Evolutionary conservation across 2,329 filamentous ascomycete species (phyloP).

Genomic region (Fusarium tupiense): DNA sequence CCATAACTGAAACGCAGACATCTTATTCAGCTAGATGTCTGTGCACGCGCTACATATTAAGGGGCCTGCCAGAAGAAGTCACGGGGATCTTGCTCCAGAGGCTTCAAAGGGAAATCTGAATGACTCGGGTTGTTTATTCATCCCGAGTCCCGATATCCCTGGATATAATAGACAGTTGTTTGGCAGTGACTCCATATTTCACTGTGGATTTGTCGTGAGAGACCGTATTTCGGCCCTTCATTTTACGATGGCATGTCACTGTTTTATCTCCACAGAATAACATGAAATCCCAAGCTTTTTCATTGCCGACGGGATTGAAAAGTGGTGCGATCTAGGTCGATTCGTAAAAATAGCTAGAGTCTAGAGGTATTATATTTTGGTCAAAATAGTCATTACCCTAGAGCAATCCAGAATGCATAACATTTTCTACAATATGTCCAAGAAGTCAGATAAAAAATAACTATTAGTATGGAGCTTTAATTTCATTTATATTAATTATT

Average conservation of each 20-base stretch:
- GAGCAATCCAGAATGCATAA: rapidly evolving
- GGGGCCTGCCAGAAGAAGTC: background rate
- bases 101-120: background rate
- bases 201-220: background rate
- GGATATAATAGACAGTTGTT: background rate
- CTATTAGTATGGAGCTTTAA: too few relatives aligned
- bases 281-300: background rate
- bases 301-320: background rate
- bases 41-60: background rate
- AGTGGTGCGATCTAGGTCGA: background rate
- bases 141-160: background rate
- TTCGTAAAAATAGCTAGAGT: too few relatives aligned
- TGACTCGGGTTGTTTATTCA: background rate
- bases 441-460: too few relatives aligned
- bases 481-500: too few relatives aligned
- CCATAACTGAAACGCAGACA: background rate
- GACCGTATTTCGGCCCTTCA: background rate
- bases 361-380: background rate
- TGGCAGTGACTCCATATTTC: background rate
- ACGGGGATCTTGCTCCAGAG: background rate
- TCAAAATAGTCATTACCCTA: background rate
- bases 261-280: background rate
- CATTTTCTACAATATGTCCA: too few relatives aligned
- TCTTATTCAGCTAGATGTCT: background rate
- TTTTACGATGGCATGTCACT: background rate